These are phyloP conservation scores for Aspergillus spinulosporus DNA, from an alignment of 2,329 filamentous ascomycete genomes.

Conservation along the genomic window DNA sequence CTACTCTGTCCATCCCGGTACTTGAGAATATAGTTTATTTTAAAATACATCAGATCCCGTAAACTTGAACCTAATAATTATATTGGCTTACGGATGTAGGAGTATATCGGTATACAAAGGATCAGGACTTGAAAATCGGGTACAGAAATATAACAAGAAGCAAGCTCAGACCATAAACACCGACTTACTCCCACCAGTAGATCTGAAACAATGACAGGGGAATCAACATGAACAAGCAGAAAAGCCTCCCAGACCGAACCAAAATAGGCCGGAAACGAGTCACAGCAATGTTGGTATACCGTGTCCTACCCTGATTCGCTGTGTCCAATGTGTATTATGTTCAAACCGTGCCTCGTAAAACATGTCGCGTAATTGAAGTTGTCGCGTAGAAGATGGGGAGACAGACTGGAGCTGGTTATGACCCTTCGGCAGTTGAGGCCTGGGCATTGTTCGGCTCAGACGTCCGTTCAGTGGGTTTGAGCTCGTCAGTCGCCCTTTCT, in stretches of 20 bases:
- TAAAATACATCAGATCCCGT: slow-evolving; percentile 1
- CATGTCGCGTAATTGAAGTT: slow-evolving; percentile 10
- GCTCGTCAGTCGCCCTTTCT: background rate
- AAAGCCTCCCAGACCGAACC: slow-evolving; percentile 4
- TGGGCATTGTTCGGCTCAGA: slow-evolving; percentile 1
- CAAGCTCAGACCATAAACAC: background rate
- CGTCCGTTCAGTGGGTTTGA: background rate
- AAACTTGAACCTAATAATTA: background rate
- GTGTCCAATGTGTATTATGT: background rate
- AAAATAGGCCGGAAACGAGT: background rate
- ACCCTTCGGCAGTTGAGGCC: slow-evolving; percentile 2
- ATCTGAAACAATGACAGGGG: slow-evolving; percentile 1
- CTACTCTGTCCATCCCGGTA: background rate
- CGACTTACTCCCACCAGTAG: background rate
- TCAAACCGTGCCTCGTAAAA: slow-evolving; percentile 6
- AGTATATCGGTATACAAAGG: background rate
- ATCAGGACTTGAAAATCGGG: background rate
- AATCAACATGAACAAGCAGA: slow-evolving; percentile 12
- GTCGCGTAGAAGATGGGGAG: background rate
- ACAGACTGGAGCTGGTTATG: background rate
- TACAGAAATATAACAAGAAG: background rate
- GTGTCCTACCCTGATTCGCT: background rate
- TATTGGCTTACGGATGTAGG: background rate
- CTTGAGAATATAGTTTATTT: too few relatives aligned
- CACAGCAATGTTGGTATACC: slow-evolving; percentile 6